phyloP scores from a whole-genome alignment of 2,329 filamentous ascomycete species.

The Cryphonectria carpinicola region DNA sequence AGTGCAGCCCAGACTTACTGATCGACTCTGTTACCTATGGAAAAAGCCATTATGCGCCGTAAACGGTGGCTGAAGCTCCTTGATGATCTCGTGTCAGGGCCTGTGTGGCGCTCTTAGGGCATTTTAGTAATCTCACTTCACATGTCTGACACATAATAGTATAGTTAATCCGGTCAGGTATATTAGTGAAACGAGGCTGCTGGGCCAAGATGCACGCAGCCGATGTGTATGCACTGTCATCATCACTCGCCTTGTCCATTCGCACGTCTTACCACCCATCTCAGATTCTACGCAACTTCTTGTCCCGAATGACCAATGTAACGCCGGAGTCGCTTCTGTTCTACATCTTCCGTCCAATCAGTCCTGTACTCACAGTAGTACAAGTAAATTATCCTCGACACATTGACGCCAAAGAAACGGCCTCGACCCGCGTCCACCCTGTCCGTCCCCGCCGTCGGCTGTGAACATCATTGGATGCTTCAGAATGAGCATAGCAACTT shows the following conservation, averaged over 20 bases:
- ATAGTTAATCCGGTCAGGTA: not conserved
- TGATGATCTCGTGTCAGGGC: not conserved
- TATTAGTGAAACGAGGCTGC: slow-evolving; percentile 3
- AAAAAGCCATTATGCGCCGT: not conserved
- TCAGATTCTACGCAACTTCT: slow-evolving; percentile 1
- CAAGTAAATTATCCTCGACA: slow-evolving; percentile 26
- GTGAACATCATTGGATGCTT: slow-evolving; percentile 9
- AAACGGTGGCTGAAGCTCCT: not conserved
- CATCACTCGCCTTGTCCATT: not conserved
- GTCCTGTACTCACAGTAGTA: slow-evolving; percentile 13
- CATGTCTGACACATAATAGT: slow-evolving; percentile 24
- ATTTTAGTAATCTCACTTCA: slow-evolving; percentile 7
- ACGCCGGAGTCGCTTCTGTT: slow-evolving; percentile 23
- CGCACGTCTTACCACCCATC: slow-evolving; percentile 11
- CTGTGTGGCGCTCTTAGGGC: slow-evolving; percentile 6
- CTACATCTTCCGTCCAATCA: slow-evolving; percentile 21
- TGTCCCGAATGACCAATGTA: slow-evolving; percentile 9
- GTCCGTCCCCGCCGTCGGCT: slow-evolving; percentile 24
- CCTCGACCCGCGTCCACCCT: slow-evolving; percentile 15
- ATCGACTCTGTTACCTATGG: not conserved
- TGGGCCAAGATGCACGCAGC: slow-evolving; percentile 14
- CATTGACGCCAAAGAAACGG: slow-evolving; percentile 8
- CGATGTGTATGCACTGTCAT: not conserved
- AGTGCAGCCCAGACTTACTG: not conserved
- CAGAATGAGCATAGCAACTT: slow-evolving; percentile 8